phyloP scores from a whole-genome alignment of 1,284 basidiomycete genomes.

The Naganishia cerealis region DNA sequence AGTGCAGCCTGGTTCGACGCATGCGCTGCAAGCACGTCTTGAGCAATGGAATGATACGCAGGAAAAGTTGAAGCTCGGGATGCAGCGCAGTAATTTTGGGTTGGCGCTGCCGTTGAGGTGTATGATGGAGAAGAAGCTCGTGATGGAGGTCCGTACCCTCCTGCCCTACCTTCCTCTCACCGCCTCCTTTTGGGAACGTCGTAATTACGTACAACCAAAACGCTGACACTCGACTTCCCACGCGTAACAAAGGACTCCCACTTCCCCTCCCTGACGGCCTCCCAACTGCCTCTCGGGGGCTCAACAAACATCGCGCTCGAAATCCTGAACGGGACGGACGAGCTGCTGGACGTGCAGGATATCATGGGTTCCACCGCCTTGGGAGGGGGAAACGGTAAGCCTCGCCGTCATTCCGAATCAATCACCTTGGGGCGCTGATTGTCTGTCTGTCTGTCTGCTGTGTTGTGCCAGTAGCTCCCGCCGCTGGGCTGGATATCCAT shows the following conservation, averaged over 20 bases:
- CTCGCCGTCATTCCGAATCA: slow-evolving; percentile 5
- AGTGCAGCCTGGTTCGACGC: slow-evolving; percentile 37
- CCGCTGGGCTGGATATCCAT: slow-evolving; percentile 60
- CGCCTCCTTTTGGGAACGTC: background rate
- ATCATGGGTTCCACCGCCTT: slow-evolving; percentile 58
- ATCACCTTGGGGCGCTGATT: background rate
- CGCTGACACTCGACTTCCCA: background rate
- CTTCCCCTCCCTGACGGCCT: slow-evolving; percentile 40
- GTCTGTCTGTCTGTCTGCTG: slow-evolving; percentile 5
- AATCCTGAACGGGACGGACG: slow-evolving; percentile 86
- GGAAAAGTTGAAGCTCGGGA: slow-evolving; percentile 77
- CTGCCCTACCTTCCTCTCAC: slow-evolving; percentile 33
- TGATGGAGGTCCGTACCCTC: slow-evolving; percentile 58
- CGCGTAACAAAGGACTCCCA: slow-evolving; percentile 27
- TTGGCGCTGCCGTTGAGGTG: slow-evolving; percentile 82
- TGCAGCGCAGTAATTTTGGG: slow-evolving; percentile 82
- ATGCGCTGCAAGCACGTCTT: slow-evolving; percentile 49
- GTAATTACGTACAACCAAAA: too few relatives aligned
- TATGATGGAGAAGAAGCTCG: slow-evolving; percentile 91
- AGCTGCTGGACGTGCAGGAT: slow-evolving; percentile 70
- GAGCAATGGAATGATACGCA: slow-evolving; percentile 89
- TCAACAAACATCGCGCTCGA: slow-evolving; percentile 77
- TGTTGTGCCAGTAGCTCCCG: slow-evolving; percentile 36
- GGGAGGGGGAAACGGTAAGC: slow-evolving; percentile 18
- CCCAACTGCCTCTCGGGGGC: slow-evolving; percentile 50